Percentiles rank a stretch among this genome's conserved stretches.
These are phyloP conservation scores for Paracorniculantispora psalliotae DNA, from an alignment of 2,329 filamentous ascomycete species.

Conservation along the genomic window DNA sequence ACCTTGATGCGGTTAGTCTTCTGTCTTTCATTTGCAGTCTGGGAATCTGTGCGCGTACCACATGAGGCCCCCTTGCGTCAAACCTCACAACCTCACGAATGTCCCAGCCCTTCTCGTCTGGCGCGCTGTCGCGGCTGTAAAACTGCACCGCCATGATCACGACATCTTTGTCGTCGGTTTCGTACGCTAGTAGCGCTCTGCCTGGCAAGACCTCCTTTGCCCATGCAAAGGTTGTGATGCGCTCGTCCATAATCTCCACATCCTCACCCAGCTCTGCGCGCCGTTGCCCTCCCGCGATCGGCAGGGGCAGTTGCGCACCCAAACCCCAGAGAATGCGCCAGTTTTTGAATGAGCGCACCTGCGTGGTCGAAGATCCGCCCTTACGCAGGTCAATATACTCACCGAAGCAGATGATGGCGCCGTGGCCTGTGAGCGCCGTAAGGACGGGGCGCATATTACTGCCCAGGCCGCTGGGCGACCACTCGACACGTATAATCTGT, in stretches of 20 bases:
- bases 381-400: slow-evolving; percentile 35
- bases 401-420: slow-evolving; percentile 47
- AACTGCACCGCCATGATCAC: slow-evolving; percentile 47
- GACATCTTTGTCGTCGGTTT: slow-evolving; percentile 45
- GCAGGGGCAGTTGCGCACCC: slow-evolving; percentile 47
- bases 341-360: slow-evolving; percentile 37
- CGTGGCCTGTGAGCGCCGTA: slow-evolving; percentile 45
- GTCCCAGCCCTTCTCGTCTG: slow-evolving; percentile 39
- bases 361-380: slow-evolving; percentile 24
- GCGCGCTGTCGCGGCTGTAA: slow-evolving; percentile 20
- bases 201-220: slow-evolving; percentile 37
- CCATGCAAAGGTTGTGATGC: slow-evolving; percentile 51
- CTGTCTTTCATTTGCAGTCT: too few relatives aligned
- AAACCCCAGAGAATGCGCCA: slow-evolving; percentile 55
- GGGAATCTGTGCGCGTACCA: too few relatives aligned
- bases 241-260: slow-evolving; percentile 36
- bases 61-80: slow-evolving; percentile 41
- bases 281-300: slow-evolving; percentile 24
- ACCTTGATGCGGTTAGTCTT: too few relatives aligned
- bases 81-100: slow-evolving; percentile 49
- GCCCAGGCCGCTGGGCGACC: slow-evolving; percentile 56
- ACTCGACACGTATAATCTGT: slow-evolving; percentile 49
- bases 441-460: slow-evolving; percentile 49
- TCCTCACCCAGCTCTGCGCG: slow-evolving; percentile 21
- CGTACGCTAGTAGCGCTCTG: slow-evolving; percentile 45